Conservation (phyloP, 306 rosid species). For the Malus sieversii region DNA sequence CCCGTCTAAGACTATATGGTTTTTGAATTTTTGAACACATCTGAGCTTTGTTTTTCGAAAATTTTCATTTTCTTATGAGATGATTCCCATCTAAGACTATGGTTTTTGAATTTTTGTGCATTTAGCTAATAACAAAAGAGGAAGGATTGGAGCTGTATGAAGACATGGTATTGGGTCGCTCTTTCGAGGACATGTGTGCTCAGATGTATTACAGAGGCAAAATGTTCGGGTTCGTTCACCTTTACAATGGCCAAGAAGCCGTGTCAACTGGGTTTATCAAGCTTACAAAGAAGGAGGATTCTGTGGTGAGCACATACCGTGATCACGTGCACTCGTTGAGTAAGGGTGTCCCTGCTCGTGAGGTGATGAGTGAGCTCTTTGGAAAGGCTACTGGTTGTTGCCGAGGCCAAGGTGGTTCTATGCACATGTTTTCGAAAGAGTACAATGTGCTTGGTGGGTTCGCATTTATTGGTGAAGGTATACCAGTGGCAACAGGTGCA, state of each 20-base stretch:
- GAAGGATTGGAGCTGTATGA: slow-evolving; percentile 87
- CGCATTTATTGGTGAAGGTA: slow-evolving; percentile 98
- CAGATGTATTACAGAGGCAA: slow-evolving; percentile 97
- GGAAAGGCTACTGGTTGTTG: slow-evolving; percentile 96
- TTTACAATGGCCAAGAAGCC: slow-evolving; percentile 98
- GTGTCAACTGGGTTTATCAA: slow-evolving; percentile 96
- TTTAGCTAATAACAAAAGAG: slow-evolving; percentile 78
- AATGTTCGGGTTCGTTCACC: slow-evolving; percentile 98
- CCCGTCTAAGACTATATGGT: slow-evolving; percentile 5
- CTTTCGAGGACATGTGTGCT: slow-evolving; percentile 95
- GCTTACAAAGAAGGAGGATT: slow-evolving; percentile 67
- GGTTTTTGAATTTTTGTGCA: slow-evolving; percentile 16
- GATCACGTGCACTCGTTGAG: slow-evolving; percentile 98
- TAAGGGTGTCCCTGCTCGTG: slow-evolving; percentile 89
- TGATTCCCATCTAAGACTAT: not conserved
- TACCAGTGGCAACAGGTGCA: slow-evolving; percentile 95
- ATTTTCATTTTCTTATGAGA: not conserved
- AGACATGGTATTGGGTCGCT: slow-evolving; percentile 89
- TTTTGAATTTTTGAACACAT: slow-evolving; percentile 11
- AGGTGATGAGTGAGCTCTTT: slow-evolving; percentile 97
- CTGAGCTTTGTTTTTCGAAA: not conserved
- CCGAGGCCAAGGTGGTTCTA: slow-evolving; percentile 99
- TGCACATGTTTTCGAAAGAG: slow-evolving; percentile 98
- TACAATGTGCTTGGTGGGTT: slow-evolving; percentile 86
- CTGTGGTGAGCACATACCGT: slow-evolving; percentile 83